These are phyloP conservation scores for Lecanosticta acicola DNA, from an alignment of 2,329 filamentous ascomycete species.

Conservation along the genomic window DNA sequence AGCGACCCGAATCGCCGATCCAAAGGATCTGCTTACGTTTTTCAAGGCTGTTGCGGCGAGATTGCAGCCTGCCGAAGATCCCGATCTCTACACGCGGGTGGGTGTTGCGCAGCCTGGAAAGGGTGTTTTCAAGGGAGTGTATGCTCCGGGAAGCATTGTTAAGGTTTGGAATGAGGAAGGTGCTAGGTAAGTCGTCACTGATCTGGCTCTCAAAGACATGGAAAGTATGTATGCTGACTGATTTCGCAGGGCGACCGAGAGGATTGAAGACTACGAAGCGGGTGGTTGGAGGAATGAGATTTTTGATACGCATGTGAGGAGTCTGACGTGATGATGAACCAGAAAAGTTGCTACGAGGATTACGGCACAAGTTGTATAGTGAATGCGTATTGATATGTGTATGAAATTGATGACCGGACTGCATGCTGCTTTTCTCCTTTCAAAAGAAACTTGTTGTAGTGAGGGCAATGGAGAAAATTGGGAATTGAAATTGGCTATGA, in stretches of 20 bases:
- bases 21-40: slow-evolving; percentile 74
- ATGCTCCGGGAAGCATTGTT: slow-evolving; percentile 82
- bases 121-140: slow-evolving; percentile 73
- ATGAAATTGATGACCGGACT: too few species aligned
- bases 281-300: slow-evolving; percentile 80
- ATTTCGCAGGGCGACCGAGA: slow-evolving; percentile 54
- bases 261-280: slow-evolving; percentile 65
- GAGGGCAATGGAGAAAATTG: background rate
- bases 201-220: too few species aligned
- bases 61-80: slow-evolving; percentile 64
- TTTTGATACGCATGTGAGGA: slow-evolving; percentile 50
- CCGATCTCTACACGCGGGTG: slow-evolving; percentile 68
- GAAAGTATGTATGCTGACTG: too few species aligned
- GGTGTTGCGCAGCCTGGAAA: slow-evolving; percentile 59
- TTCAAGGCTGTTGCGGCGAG: slow-evolving; percentile 74
- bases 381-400: background rate
- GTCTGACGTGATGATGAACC: slow-evolving; percentile 17
- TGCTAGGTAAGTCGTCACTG: slow-evolving; percentile 26
- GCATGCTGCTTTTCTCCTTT: too few species aligned
- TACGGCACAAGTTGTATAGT: background rate
- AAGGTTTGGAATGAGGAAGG: slow-evolving; percentile 86
- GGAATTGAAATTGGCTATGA: background rate
- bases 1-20: slow-evolving; percentile 76
- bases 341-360: background rate
- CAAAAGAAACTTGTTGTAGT: background rate